Evolutionary conservation across 2,329 filamentous ascomycete species (phyloP).

Genomic region (Atkinsonella hypoxylon): DNA sequence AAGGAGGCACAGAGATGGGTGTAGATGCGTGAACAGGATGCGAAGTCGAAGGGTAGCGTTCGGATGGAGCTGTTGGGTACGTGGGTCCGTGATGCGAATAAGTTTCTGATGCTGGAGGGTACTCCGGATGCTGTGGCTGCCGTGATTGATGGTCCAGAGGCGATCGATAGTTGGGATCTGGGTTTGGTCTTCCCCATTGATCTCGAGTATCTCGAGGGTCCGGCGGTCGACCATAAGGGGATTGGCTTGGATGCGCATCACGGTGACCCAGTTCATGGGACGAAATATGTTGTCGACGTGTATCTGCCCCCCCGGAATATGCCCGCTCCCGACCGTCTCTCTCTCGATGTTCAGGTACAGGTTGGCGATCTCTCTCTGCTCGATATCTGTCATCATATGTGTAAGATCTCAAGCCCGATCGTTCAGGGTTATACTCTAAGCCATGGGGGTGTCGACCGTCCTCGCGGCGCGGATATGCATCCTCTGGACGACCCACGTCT

Average conservation of each 20-base stretch:
- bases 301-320: conserved; percentile 34
- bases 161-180: conserved; percentile 22
- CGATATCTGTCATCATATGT: conserved; percentile 43
- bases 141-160: conserved; percentile 28
- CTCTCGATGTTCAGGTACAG: conserved; percentile 32
- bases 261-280: conserved; percentile 28
- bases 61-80: conserved; percentile 20
- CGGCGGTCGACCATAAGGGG: conserved; percentile 30
- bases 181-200: conserved; percentile 17
- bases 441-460: conserved; percentile 27
- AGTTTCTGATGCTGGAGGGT: conserved; percentile 30
- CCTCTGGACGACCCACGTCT: conserved; percentile 32
- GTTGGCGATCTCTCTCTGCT: conserved; percentile 33
- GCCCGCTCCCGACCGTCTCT: conserved; percentile 33
- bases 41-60: conserved; percentile 22
- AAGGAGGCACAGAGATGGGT: conserved; percentile 18
- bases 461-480: conserved; percentile 37
- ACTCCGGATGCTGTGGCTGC: conserved; percentile 29
- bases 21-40: conserved; percentile 23
- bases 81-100: conserved; percentile 19
- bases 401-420: conserved; percentile 29
- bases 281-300: conserved; percentile 28
- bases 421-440: conserved; percentile 42
- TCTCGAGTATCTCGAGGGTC: conserved; percentile 26
- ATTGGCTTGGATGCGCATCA: conserved; percentile 31